Conservation (phyloP, 139 green algal species). For the Nannochloris sp. region DNA sequence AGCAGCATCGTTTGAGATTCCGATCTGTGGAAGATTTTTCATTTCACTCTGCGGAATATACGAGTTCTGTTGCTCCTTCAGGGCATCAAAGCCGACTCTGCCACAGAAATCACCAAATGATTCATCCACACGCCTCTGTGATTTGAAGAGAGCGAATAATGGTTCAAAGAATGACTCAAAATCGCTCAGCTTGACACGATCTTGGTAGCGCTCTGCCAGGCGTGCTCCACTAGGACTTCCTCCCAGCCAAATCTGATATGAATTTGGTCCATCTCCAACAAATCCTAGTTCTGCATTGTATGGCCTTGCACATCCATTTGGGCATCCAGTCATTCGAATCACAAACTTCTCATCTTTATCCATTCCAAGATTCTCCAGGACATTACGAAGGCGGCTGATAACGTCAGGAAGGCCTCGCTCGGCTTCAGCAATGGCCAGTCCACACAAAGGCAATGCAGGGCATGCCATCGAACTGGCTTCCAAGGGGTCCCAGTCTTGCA, state of each 20-base stretch:
- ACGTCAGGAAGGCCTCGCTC: constrained; percentile 90
- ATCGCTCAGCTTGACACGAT: constrained; percentile 79
- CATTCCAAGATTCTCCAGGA: constrained; percentile 66
- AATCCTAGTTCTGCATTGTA: constrained; percentile 99
- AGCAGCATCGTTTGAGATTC: constrained; percentile 7
- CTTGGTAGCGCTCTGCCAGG: constrained; percentile 69
- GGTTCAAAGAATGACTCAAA: constrained; percentile 90
- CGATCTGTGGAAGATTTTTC: constrained; percentile 26
- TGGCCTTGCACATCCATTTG: constrained; percentile 94
- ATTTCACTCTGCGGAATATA: constrained; percentile 30
- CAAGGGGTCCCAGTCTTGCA: constrained; percentile 63
- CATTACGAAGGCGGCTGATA: constrained; percentile 57
- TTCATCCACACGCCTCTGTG: constrained; percentile 47
- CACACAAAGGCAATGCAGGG: constrained; percentile 94
- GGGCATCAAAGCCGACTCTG: constrained; percentile 50
- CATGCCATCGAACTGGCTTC: constrained; percentile 89
- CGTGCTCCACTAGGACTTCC: constrained; percentile 73
- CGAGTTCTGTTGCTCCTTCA: constrained; percentile 36
- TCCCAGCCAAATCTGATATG: constrained; percentile 94
- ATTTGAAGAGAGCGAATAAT: constrained; percentile 70
- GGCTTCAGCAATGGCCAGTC: constrained; percentile 92
- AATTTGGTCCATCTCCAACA: constrained; percentile 95
- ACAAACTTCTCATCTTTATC: constrained; percentile 55
- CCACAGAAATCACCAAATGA: constrained; percentile 83
- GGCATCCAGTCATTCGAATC: constrained; percentile 97